Evolutionary conservation across 23 red algal genomes (phyloP).

Genomic region (Agarophyton chilense): DNA sequence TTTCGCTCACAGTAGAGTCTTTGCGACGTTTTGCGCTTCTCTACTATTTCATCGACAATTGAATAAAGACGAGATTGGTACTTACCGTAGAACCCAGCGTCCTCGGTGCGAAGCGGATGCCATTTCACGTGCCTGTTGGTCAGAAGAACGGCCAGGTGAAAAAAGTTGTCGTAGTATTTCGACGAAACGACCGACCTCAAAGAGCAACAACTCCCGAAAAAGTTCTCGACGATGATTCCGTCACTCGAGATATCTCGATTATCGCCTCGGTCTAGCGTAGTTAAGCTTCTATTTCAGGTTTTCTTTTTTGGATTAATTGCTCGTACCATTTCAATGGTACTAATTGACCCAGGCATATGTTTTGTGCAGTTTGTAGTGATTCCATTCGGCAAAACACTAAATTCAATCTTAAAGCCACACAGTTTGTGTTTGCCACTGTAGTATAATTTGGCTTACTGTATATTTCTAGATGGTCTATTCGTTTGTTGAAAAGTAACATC

Average conservation of each 20-base stretch:
- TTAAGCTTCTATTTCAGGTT: neutral
- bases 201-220: neutral
- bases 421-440: slow-evolving; percentile 44
- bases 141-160: neutral
- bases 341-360: neutral
- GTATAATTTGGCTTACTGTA: slow-evolving; percentile 21
- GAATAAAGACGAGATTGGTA: too few species aligned
- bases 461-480: neutral
- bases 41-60: too few species aligned
- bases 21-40: too few species aligned
- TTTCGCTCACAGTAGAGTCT: too few species aligned
- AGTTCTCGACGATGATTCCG: slow-evolving; percentile 25
- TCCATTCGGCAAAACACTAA: slow-evolving; percentile 16
- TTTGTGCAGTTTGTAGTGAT: neutral
- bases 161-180: slow-evolving; percentile 9
- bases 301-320: neutral
- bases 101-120: slow-evolving; percentile 1
- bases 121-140: slow-evolving; percentile 18
- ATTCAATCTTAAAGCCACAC: slow-evolving; percentile 25
- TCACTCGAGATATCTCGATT: slow-evolving; percentile 17
- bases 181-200: too few species aligned
- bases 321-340: neutral
- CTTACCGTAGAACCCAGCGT: too few species aligned
- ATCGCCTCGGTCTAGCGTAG: neutral
- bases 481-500: slow-evolving; percentile 36